These are phyloP conservation scores for Nannizzia gypsea DNA, from an alignment of 2,329 filamentous ascomycete genomes.

Conservation along the genomic window DNA sequence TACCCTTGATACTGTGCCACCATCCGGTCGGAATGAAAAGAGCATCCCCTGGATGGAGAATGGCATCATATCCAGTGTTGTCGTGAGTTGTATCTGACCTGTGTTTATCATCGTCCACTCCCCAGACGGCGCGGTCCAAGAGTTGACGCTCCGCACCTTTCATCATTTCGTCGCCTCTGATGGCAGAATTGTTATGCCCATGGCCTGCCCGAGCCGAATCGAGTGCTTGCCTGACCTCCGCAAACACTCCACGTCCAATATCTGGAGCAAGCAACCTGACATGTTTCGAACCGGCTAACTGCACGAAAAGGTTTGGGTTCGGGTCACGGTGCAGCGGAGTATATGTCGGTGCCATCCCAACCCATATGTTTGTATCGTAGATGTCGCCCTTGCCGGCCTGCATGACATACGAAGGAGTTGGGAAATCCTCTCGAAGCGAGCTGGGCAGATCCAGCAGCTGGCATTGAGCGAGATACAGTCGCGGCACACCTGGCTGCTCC, in stretches of 20 bases:
- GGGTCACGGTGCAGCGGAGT: conserved; percentile 88
- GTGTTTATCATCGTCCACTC: conserved; percentile 11
- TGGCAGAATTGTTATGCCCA: conserved; percentile 29
- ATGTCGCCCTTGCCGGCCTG: conserved; percentile 63
- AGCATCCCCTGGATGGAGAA: conserved; percentile 53
- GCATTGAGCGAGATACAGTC: conserved; percentile 80
- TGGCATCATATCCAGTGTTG: conserved; percentile 38
- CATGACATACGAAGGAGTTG: conserved; percentile 52
- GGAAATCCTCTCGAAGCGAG: conserved; percentile 52
- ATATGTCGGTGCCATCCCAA: conserved; percentile 74
- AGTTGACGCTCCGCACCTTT: conserved; percentile 55
- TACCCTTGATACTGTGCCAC: conserved; percentile 74
- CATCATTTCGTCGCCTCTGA: conserved; percentile 88
- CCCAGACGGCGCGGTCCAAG: conserved; percentile 63
- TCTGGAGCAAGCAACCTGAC: conserved; percentile 59
- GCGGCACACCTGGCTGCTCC: conserved; percentile 16
- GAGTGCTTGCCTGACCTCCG: conserved; percentile 30
- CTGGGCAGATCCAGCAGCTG: conserved; percentile 57
- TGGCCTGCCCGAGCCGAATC: conserved; percentile 24
- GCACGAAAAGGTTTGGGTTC: conserved; percentile 85
- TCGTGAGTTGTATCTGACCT: not conserved
- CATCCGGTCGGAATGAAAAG: conserved; percentile 71
- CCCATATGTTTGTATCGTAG: conserved; percentile 80
- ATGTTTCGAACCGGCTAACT: conserved; percentile 61
- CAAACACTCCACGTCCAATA: conserved; percentile 54